Evolutionary conservation across 2,329 filamentous ascomycete genomes (phyloP).

Genomic region (Pseudogymnoascus sp.): DNA sequence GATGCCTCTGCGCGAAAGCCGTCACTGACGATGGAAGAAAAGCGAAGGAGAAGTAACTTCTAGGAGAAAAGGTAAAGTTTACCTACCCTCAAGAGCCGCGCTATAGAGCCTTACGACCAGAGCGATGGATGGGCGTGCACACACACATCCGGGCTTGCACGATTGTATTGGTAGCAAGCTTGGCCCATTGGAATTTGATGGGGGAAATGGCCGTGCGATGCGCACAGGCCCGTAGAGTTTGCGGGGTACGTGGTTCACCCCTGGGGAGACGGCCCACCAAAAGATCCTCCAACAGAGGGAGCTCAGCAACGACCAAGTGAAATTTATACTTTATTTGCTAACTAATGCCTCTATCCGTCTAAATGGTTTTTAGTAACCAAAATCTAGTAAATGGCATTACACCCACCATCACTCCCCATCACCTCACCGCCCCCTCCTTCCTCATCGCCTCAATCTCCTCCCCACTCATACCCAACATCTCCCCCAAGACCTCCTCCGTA

Average conservation of each 20-base stretch:
- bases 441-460: constrained; percentile 54
- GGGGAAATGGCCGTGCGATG: neutral
- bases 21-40: neutral
- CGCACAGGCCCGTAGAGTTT: neutral
- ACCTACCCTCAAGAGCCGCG: neutral
- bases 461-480: constrained; percentile 51
- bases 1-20: neutral
- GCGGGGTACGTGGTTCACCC: neutral
- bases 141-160: neutral
- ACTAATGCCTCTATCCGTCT: neutral
- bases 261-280: neutral
- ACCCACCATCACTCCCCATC: constrained; percentile 8
- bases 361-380: too few species aligned
- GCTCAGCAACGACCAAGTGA: neutral
- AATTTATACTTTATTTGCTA: neutral
- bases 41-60: neutral
- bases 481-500: constrained; percentile 65
- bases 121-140: neutral
- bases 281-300: neutral
- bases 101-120: neutral
- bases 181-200: neutral
- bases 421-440: constrained; percentile 57
- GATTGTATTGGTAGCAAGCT: neutral
- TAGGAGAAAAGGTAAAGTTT: neutral
- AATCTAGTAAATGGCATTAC: too few species aligned